Conservation (phyloP, 495 filamentous ascomycete genomes). For the Ascodesmis nigricans region DNA sequence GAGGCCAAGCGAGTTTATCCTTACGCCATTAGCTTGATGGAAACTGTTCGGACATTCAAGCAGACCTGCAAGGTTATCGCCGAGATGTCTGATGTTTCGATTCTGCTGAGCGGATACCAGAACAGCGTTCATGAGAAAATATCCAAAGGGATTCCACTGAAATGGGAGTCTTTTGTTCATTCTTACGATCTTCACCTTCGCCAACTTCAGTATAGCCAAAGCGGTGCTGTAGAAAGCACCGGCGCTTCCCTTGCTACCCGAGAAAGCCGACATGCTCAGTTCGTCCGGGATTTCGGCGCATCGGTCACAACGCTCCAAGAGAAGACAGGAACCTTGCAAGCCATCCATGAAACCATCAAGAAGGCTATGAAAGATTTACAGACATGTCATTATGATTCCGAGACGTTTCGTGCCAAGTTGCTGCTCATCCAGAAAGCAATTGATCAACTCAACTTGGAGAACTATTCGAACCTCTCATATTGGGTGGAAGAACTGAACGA, state of each 20-base stretch:
- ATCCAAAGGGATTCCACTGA: slow-evolving; percentile 61
- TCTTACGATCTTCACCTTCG: slow-evolving; percentile 81
- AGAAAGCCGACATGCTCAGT: slow-evolving; percentile 87
- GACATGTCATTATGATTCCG: slow-evolving; percentile 55
- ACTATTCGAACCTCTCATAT: slow-evolving; percentile 69
- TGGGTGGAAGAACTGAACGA: slow-evolving; percentile 78
- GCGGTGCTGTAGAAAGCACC: slow-evolving; percentile 36
- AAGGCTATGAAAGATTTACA: slow-evolving; percentile 65
- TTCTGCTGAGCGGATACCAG: slow-evolving; percentile 71
- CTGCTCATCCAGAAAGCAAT: slow-evolving; percentile 70
- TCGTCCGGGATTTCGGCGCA: slow-evolving; percentile 74
- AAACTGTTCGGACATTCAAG: slow-evolving; percentile 71
- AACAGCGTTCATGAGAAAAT: slow-evolving; percentile 68
- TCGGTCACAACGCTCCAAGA: slow-evolving; percentile 65
- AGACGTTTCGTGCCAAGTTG: slow-evolving; percentile 55
- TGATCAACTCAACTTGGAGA: slow-evolving; percentile 86
- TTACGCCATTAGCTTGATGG: slow-evolving; percentile 93
- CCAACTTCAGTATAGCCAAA: slow-evolving; percentile 32
- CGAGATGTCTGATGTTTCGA: slow-evolving; percentile 63
- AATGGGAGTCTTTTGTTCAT: slow-evolving; percentile 95
- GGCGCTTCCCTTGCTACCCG: slow-evolving; percentile 32
- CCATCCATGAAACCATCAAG: slow-evolving; percentile 63
- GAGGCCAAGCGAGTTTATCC: slow-evolving; percentile 94
- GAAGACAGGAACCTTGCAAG: slow-evolving; percentile 56
- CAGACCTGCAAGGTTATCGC: slow-evolving; percentile 67